Conservation (phyloP, 108 stramenopile genomes). For the Fragilaria crotonensis region DNA sequence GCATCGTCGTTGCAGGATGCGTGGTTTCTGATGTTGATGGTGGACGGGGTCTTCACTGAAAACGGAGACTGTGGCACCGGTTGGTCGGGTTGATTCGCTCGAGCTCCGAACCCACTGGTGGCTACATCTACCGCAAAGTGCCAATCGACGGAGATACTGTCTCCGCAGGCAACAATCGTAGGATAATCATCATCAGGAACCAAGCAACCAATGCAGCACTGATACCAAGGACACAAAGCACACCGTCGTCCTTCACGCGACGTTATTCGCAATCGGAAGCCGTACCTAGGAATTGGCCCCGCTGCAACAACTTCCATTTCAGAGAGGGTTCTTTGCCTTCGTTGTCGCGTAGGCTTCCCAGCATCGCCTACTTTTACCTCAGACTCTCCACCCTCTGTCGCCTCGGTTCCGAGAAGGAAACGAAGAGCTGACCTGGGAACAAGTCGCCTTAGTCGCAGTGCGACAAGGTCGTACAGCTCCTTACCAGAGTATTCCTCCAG, state of each 20-base stretch:
- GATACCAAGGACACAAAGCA: conserved; percentile 75
- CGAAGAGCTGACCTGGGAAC: conserved; percentile 41
- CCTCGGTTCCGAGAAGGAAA: conserved; percentile 20
- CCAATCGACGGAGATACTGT: conserved; percentile 83
- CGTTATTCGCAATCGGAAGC: conserved; percentile 72
- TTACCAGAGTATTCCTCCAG: conserved; percentile 62
- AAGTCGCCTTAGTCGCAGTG: conserved; percentile 45
- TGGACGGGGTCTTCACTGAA: conserved; percentile 9
- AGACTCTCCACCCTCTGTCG: neutral
- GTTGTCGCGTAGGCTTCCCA: conserved; percentile 11
- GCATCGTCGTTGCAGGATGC: conserved; percentile 39
- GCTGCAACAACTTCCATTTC: conserved; percentile 71
- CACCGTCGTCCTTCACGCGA: conserved; percentile 76
- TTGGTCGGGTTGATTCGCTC: conserved; percentile 22
- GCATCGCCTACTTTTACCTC: neutral
- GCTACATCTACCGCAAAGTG: conserved; percentile 81
- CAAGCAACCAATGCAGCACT: conserved; percentile 81
- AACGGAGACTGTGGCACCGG: conserved; percentile 4
- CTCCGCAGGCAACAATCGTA: conserved; percentile 71
- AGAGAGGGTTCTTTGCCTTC: conserved; percentile 39
- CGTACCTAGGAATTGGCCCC: conserved; percentile 71
- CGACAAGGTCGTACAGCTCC: conserved; percentile 71
- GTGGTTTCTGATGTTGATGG: conserved; percentile 57
- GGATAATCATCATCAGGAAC: conserved; percentile 73
- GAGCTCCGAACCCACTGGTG: conserved; percentile 63